Percentiles rank a stretch among this genome's conserved stretches.
phyloP scores from a whole-genome alignment of 2,329 filamentous ascomycete species.

The Xylaria hypoxylon region DNA sequence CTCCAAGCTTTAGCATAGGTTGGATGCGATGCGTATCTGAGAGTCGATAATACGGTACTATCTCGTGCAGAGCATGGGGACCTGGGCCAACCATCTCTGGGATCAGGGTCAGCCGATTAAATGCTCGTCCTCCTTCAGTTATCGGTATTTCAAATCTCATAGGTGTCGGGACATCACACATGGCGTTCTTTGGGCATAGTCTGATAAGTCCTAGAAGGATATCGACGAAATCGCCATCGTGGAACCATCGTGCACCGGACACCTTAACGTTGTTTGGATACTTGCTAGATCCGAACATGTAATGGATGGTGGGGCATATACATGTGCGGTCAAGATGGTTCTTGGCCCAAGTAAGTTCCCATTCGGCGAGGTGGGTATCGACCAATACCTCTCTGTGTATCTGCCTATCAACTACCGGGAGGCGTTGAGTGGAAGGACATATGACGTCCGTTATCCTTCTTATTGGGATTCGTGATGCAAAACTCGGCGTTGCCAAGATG shows the following conservation, averaged over 20 bases:
- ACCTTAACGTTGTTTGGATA: no score
- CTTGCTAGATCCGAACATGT: background rate
- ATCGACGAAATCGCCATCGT: background rate
- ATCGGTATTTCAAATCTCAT: background rate
- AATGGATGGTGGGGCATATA: background rate
- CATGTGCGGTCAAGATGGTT: constrained; percentile 6
- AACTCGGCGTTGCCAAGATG: background rate
- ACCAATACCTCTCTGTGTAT: background rate
- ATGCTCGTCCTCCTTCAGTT: background rate
- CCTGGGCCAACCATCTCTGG: no score
- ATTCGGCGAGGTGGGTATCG: background rate
- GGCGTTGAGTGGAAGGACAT: background rate
- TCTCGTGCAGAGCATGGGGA: no score
- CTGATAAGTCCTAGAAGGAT: background rate
- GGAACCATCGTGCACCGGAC: background rate
- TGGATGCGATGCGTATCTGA: no score
- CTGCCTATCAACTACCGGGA: background rate
- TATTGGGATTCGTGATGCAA: constrained; percentile 2
- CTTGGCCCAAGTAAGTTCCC: background rate
- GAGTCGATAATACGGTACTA: no score
- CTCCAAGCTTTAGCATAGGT: background rate
- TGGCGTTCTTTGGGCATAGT: background rate
- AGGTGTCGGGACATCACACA: background rate
- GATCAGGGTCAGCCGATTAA: background rate
- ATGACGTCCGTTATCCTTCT: constrained; percentile 11